These are phyloP conservation scores for Piper longum DNA, from an alignment of 164 flowering plant species.

Conservation along the genomic window DNA sequence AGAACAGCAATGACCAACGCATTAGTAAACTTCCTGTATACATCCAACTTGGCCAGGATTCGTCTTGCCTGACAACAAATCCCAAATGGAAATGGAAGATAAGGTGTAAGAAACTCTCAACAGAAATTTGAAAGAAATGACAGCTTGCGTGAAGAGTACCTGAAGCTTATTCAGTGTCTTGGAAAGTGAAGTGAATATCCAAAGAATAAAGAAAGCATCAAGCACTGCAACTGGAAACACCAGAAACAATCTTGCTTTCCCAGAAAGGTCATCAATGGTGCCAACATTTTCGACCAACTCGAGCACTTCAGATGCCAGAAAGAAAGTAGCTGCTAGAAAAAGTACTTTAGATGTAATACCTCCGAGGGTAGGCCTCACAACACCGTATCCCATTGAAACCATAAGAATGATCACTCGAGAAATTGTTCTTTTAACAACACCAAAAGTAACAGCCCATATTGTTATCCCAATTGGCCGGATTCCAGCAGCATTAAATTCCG, in stretches of 20 bases:
- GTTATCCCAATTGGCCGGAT: constrained; percentile 78
- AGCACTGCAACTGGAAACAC: constrained; percentile 87
- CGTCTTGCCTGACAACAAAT: constrained; percentile 50
- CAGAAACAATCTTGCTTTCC: constrained; percentile 79
- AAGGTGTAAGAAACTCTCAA: neutral
- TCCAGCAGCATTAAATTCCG: constrained; percentile 77
- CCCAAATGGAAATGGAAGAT: neutral
- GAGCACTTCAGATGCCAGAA: constrained; percentile 84
- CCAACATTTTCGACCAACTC: constrained; percentile 94
- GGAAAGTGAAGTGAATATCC: constrained; percentile 95
- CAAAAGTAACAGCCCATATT: constrained; percentile 92
- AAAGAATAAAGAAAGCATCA: constrained; percentile 93
- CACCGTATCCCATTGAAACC: constrained; percentile 98
- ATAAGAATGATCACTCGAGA: constrained; percentile 75
- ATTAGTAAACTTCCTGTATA: constrained; percentile 92
- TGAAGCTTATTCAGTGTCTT: constrained; percentile 90
- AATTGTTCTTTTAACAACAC: constrained; percentile 68
- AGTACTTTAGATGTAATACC: constrained; percentile 93
- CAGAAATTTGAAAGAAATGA: neutral
- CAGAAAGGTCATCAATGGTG: constrained; percentile 76
- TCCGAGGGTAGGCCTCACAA: constrained; percentile 92
- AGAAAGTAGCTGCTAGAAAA: constrained; percentile 87
- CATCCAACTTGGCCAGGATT: constrained; percentile 76
- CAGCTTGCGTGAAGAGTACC: constrained; percentile 28
- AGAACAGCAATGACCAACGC: constrained; percentile 83